phyloP scores from a whole-genome alignment of 169 alveolate genomes.

The Cryptosporidium andersoni region DNA sequence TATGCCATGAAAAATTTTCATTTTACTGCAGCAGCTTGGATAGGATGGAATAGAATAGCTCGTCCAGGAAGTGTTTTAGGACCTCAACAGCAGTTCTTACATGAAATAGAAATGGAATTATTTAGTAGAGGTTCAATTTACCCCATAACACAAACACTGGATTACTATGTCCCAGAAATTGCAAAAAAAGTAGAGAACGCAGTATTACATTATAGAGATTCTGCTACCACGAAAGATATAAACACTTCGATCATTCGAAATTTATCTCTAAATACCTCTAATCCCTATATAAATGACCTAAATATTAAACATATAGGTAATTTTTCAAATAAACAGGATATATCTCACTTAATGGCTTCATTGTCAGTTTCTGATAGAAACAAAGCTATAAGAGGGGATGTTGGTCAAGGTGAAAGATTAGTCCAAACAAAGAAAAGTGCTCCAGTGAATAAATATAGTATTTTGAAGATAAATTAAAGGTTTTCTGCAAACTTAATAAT shows the following conservation, averaged over 20 bases:
- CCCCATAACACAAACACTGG: slow-evolving; percentile 29
- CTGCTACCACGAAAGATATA: background rate
- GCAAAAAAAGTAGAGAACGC: slow-evolving; percentile 62
- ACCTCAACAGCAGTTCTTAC: slow-evolving; percentile 86
- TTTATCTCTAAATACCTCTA: too few relatives aligned
- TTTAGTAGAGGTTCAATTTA: slow-evolving; percentile 62
- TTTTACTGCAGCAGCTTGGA: slow-evolving; percentile 92
- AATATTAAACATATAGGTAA: slow-evolving; percentile 13
- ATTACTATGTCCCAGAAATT: slow-evolving; percentile 26
- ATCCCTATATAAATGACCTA: background rate
- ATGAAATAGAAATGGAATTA: slow-evolving; percentile 49
- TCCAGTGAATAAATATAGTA: background rate
- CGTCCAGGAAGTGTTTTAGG: slow-evolving; percentile 96
- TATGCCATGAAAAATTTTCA: slow-evolving; percentile 88
- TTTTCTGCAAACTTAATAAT: too few relatives aligned
- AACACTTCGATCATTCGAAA: background rate
- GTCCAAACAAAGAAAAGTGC: slow-evolving; percentile 75
- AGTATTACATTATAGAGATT: background rate
- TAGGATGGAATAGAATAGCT: slow-evolving; percentile 90
- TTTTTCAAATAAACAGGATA: slow-evolving; percentile 43
- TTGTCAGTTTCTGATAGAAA: slow-evolving; percentile 50
- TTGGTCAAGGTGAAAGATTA: slow-evolving; percentile 82
- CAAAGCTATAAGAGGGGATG: slow-evolving; percentile 74
- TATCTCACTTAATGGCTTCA: slow-evolving; percentile 51
- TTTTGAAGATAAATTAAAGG: too few relatives aligned